A percentile compares a stretch with the other conserved stretches of the same genome.
phyloP scores from a whole-genome alignment of 345 rosid species.

The Stellera chamaejasme region DNA sequence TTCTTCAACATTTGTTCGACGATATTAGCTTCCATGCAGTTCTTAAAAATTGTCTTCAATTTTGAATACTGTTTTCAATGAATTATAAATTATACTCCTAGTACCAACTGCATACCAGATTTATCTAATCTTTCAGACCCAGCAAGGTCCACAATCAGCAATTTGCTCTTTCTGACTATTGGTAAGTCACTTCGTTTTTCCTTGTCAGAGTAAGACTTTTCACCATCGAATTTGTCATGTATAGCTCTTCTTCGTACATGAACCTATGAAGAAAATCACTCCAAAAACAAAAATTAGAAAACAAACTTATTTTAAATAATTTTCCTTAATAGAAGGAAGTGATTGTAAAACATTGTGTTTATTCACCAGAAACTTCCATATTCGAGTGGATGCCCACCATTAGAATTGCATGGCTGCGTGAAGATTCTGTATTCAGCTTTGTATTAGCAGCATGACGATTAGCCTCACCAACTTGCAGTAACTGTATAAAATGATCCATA shows the following conservation, averaged over 20 bases:
- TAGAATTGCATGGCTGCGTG: constrained; percentile 95
- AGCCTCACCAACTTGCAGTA: constrained; percentile 78
- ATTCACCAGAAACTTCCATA: constrained; percentile 8
- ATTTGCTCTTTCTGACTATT: constrained; percentile 75
- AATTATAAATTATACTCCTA: not conserved
- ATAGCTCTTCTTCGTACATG: constrained; percentile 53
- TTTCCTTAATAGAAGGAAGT: not conserved
- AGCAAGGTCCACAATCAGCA: constrained; percentile 92
- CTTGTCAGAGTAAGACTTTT: constrained; percentile 18
- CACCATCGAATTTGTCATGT: constrained; percentile 35
- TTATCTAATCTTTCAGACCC: constrained; percentile 95
- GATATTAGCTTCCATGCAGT: constrained; percentile 6
- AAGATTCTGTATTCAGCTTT: constrained; percentile 88
- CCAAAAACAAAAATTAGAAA: not conserved
- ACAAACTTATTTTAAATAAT: not conserved
- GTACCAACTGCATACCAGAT: constrained; percentile 46
- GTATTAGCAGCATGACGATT: constrained; percentile 90
- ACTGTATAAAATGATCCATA: constrained; percentile 58
- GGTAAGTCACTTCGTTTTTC: constrained; percentile 25
- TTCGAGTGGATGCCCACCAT: constrained; percentile 35
- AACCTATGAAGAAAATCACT: constrained; percentile 38
- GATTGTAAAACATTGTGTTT: constrained; percentile 3
- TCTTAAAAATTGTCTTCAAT: constrained; percentile 1
- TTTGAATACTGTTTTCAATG: not conserved
- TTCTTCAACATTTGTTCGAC: not conserved